Conservation (phyloP, 305 asterid genomes). For the Lippia alba region DNA sequence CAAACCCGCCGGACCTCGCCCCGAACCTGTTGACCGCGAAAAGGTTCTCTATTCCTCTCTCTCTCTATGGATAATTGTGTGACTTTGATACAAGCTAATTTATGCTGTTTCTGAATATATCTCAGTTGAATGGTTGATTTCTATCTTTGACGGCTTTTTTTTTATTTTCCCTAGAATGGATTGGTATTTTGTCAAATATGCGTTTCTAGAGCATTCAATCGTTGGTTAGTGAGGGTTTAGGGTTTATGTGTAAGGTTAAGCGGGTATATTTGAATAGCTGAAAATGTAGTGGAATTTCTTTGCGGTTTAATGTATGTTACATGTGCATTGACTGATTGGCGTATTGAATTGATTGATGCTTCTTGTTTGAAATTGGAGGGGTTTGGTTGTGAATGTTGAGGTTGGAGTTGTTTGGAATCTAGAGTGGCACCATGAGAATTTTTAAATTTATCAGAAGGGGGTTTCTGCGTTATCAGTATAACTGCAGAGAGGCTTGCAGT, state of each 20-base stretch:
- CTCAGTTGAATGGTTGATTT: neutral
- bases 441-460: neutral
- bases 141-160: neutral
- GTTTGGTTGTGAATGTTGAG: neutral
- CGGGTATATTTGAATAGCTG: neutral
- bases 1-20: conserved; percentile 52
- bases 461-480: neutral
- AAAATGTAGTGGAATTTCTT: neutral
- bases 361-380: neutral
- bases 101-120: neutral
- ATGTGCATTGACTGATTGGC: neutral
- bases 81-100: neutral
- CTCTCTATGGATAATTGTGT: neutral
- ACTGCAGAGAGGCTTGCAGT: neutral
- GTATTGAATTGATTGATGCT: neutral
- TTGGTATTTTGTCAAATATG: neutral
- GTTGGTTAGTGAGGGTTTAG: conserved; percentile 26
- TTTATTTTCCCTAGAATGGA: neutral
- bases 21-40: conserved; percentile 84
- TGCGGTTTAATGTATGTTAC: neutral
- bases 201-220: conserved; percentile 6
- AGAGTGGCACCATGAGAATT: conserved; percentile 2
- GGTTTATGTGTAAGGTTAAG: neutral
- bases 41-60: conserved; percentile 49
- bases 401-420: neutral